These are phyloP conservation scores for Agrocybe pediades DNA, from an alignment of 768 basidiomycete genomes.

Conservation along the genomic window DNA sequence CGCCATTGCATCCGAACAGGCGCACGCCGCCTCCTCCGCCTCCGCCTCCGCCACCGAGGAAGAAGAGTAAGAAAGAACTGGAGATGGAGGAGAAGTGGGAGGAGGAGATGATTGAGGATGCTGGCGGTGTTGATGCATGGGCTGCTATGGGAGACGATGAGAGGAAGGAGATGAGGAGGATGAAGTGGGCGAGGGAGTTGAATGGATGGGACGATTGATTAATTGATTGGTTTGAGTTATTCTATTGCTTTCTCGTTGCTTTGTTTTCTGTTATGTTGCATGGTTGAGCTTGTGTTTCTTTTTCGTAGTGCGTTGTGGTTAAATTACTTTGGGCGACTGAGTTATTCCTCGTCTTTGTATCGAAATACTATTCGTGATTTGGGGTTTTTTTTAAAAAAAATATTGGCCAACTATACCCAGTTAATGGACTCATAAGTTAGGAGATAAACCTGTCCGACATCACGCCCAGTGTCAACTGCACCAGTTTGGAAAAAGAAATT, in stretches of 20 bases:
- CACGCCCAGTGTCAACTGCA: no score
- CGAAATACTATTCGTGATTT: no score
- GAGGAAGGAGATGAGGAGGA: conserved; percentile 54
- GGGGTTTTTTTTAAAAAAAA: no score
- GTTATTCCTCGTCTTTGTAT: no score
- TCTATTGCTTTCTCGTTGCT: not conserved
- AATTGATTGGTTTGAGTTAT: not conserved
- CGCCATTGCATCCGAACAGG: conserved; percentile 74
- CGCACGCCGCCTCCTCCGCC: conserved; percentile 73
- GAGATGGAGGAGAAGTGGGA: conserved; percentile 80
- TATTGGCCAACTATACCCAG: no score
- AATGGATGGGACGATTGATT: conserved; percentile 55
- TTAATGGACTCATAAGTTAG: no score
- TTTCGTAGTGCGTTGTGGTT: no score
- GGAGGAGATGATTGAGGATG: conserved; percentile 71
- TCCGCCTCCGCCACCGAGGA: conserved; percentile 69
- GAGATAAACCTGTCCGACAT: no score
- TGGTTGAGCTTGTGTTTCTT: not conserved
- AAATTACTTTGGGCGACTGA: no score
- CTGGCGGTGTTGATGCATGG: conserved; percentile 69
- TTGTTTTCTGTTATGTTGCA: not conserved
- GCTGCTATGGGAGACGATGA: conserved; percentile 48
- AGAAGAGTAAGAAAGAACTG: conserved; percentile 80
- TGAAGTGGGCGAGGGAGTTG: conserved; percentile 66
- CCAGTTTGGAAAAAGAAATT: no score